phyloP scores from a whole-genome alignment of 768 basidiomycete species.

The Gelatoporia subvermispora region DNA sequence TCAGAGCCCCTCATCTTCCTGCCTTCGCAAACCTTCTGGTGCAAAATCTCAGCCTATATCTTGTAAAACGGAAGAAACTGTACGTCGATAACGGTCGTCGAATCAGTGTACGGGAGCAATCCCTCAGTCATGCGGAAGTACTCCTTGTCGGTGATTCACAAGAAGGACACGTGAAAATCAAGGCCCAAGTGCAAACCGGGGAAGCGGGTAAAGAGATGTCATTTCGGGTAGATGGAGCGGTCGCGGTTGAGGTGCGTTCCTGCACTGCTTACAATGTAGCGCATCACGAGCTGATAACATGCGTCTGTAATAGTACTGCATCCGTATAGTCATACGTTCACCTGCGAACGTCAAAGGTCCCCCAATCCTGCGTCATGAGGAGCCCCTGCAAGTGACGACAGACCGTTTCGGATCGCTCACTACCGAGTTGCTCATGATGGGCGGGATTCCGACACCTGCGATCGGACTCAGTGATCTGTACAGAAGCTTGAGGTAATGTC shows the following conservation, averaged over 20 bases:
- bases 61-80: constrained; percentile 32
- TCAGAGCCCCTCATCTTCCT: constrained; percentile 33
- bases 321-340: constrained; percentile 30
- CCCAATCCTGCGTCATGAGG: constrained; percentile 33
- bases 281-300: background rate
- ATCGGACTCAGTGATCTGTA: constrained; percentile 26
- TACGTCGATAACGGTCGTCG: constrained; percentile 21
- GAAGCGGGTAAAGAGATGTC: constrained; percentile 32
- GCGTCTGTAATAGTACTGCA: constrained; percentile 29
- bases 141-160: constrained; percentile 25
- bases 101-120: constrained; percentile 24
- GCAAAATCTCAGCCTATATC: constrained; percentile 28
- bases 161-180: constrained; percentile 32
- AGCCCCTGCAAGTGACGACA: constrained; percentile 32
- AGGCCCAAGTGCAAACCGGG: constrained; percentile 33
- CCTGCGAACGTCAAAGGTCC: constrained; percentile 27
- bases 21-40: constrained; percentile 33
- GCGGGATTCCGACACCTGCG: constrained; percentile 36
- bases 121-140: constrained; percentile 17
- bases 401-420: constrained; percentile 36
- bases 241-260: constrained; percentile 23
- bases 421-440: constrained; percentile 32
- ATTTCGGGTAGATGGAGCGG: constrained; percentile 25
- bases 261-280: constrained; percentile 9
- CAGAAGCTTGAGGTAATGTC: too few species aligned